Evolutionary conservation across 176 grass and related monocot genomes (phyloP), one percentile per base, ranked within the genome.

Genomic region (Triticum monococcum): DNA sequence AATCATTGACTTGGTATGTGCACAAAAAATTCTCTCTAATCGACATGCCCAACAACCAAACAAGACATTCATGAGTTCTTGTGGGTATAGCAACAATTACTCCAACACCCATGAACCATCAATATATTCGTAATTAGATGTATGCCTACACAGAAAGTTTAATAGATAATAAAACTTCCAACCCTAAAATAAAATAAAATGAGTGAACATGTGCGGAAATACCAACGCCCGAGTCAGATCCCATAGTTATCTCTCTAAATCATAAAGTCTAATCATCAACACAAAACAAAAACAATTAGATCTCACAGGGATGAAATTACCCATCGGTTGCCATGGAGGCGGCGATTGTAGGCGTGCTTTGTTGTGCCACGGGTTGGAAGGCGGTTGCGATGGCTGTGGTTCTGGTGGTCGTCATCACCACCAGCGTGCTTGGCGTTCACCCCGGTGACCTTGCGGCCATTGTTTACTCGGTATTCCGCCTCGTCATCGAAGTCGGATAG

Each of bases 401-500:
- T 24, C 37, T 24, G 24, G 37, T 81, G 40, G 37, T 8, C 24
- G 14, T 30, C 9, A 50, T 28, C 38, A 28, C 25, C 25, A 43
- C 38, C 8, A 2, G 36, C 24, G 24, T 37, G 37, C 20, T 81
- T 64, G 61, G 24, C 61, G 45, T 41, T 66, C 61, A 43, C 37
- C 66, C 24, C 3, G 28, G 18, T 26, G 38, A 56, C 73, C 72
- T 89, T 80, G 2, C 77, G 62, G 24, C 69, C 72, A 11, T 30
- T 72, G 5, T 83, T 48, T 25, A 20, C 70, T 17, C 71, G 72
- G 22, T 90, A 85, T 64, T 81, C 91, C 68, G 64, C 81, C 81
- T 94, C 89, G 2, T 86, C 86, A 67, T 89, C 83, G 2, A 83
- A 91, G 74, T 94, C 86, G 52, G 52, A 56, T 56, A 18, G 17